Evolutionary conservation across 73 alveolate genomes (phyloP).

Genomic region (Blepharisma japonicum): DNA sequence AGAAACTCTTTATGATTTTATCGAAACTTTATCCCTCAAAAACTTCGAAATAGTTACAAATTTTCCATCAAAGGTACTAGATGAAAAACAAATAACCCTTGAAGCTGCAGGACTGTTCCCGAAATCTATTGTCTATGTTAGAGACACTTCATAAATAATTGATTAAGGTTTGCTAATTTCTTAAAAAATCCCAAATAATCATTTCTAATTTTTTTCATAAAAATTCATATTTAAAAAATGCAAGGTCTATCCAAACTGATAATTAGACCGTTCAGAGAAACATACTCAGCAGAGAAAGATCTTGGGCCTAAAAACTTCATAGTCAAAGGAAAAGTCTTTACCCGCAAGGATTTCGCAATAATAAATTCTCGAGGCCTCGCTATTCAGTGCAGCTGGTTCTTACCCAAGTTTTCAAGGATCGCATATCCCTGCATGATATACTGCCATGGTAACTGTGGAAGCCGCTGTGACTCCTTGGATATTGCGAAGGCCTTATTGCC

Average conservation of each 20-base stretch:
- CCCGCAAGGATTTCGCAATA: neutral
- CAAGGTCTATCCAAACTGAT: neutral
- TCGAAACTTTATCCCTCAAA: no score
- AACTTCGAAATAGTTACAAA: no score
- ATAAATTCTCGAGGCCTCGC: constrained; percentile 3
- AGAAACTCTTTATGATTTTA: no score
- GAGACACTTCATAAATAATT: no score
- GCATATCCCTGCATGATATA: constrained; percentile 32
- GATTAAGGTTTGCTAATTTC: no score
- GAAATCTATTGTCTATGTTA: no score
- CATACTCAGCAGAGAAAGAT: neutral
- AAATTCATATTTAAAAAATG: neutral
- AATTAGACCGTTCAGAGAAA: constrained; percentile 19
- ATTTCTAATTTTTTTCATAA: no score
- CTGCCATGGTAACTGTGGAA: constrained; percentile 42
- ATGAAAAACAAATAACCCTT: no score
- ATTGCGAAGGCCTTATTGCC: constrained; percentile 16
- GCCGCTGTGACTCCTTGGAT: constrained; percentile 31
- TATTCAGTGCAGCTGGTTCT: neutral
- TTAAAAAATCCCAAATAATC: no score
- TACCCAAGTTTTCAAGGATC: neutral
- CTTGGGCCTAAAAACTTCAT: constrained; percentile 10
- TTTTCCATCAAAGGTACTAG: no score
- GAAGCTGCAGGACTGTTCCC: no score
- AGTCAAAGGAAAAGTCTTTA: neutral